Base-by-base conservation (phyloP, 495 filamentous ascomycete genomes). In the Annulohypoxylon stygium region DNA sequence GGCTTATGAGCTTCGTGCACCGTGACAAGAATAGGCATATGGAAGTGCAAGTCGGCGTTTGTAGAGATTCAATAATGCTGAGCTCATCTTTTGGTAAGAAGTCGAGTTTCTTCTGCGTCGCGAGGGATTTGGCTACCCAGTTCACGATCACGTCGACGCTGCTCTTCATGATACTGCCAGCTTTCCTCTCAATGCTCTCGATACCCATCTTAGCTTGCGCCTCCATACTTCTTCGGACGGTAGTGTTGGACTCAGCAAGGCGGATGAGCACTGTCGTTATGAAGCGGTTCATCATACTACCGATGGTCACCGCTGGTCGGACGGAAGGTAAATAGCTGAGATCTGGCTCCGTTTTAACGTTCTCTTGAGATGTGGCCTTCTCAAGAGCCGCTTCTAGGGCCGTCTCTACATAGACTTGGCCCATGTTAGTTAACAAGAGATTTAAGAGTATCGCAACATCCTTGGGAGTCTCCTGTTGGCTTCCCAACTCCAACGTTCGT, bases 321-420 rank as follows among this genome's bases (percentile, higher is more conserved):
- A 98, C 85, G 25, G 89, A 87, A 37, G 89, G 87, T 41, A 99
- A 86, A 80, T 97, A 97, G 11, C 86, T 86, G 41, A 99, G 86
- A 80, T 98, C 96, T 2, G 97, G 97, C 76, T 98, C 97, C 12
- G 83, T 88, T 76, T 93, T 97, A 14, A 85, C 80, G 59, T 85
- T 87, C 77, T 97, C 93, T 76, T 96, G 93, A 3, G 91, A 85
- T 11, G 89, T 85, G 61, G 93, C 91, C 58, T 86, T 82, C 76
- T 97, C 93, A 54, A 91, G 85, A 45, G 92, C 92, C 64, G 94
- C 93, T 75, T 98, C 96, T 4, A 99, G 87, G 34, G 93, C 93
- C 2, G 97, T 95, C 76, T 99, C 97, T 33, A 99, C 85, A 76
- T 98, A 99, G 41, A 94, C 91, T 74, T 97, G 94, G 59, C 93